phyloP scores from a whole-genome alignment of 768 basidiomycete species.

The Amanita pseudoporphyria region DNA sequence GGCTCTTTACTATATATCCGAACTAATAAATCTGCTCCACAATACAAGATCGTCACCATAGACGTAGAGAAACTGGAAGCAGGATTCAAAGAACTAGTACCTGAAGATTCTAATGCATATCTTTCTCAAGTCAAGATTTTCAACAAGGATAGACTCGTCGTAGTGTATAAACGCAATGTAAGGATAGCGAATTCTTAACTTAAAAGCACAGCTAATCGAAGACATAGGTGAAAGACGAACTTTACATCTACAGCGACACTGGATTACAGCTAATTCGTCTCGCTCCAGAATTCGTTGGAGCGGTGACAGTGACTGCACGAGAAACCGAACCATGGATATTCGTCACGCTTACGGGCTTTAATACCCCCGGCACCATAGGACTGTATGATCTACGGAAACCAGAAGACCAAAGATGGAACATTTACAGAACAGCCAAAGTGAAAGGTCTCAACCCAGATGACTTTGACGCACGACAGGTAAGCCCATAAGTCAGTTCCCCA shows the following conservation, averaged over 20 bases:
- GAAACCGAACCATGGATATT: constrained; percentile 55
- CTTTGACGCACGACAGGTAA: constrained; percentile 57
- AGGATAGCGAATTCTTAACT: constrained; percentile 15
- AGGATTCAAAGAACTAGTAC: constrained; percentile 49
- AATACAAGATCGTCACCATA: constrained; percentile 55
- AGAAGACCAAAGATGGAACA: constrained; percentile 39
- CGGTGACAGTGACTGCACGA: constrained; percentile 40
- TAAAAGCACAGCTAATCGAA: constrained; percentile 4
- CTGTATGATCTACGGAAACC: constrained; percentile 56
- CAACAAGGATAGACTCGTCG: constrained; percentile 42
- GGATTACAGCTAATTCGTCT: constrained; percentile 49
- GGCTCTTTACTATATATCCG: constrained; percentile 51
- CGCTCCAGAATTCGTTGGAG: constrained; percentile 59
- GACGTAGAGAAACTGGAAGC: constrained; percentile 44
- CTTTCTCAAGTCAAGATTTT: constrained; percentile 41
- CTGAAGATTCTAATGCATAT: constrained; percentile 56
- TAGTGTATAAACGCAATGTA: constrained; percentile 68
- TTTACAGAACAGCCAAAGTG: constrained; percentile 48
- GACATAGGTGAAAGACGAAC: constrained; percentile 63
- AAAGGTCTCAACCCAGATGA: constrained; percentile 56
- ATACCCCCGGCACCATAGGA: constrained; percentile 56
- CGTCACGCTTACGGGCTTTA: constrained; percentile 56
- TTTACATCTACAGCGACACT: constrained; percentile 55
- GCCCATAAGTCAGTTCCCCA: constrained; percentile 2
- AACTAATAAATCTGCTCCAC: constrained; percentile 59